Evolutionary conservation across 768 basidiomycete genomes (phyloP).

Genomic region (Cyathus striatus): DNA sequence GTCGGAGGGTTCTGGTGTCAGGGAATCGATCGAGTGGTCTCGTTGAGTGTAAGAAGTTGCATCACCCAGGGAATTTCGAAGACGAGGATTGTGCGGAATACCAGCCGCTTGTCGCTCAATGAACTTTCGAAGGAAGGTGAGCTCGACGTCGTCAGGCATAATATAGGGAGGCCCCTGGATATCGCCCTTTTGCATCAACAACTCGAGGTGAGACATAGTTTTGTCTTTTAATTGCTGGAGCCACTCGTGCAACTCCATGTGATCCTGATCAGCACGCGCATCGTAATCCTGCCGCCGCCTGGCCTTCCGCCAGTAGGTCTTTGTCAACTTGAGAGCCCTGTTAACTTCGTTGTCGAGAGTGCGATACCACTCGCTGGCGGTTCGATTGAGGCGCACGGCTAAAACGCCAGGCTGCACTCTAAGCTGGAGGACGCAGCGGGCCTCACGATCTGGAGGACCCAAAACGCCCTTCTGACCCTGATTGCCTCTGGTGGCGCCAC

Average conservation of each 20-base stretch:
- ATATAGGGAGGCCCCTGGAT: slow-evolving; percentile 78
- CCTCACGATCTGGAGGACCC: slow-evolving; percentile 65
- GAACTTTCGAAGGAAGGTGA: slow-evolving; percentile 76
- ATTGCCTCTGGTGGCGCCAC: slow-evolving; percentile 79
- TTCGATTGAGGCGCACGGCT: slow-evolving; percentile 66
- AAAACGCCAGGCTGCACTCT: slow-evolving; percentile 82
- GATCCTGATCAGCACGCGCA: slow-evolving; percentile 79
- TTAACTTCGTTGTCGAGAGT: slow-evolving; percentile 75
- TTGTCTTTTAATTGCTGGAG: slow-evolving; percentile 84
- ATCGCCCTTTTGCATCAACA: slow-evolving; percentile 85
- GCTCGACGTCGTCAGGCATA: slow-evolving; percentile 77
- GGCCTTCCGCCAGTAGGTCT: slow-evolving; percentile 85
- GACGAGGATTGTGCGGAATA: slow-evolving; percentile 75
- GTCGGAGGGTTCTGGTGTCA: slow-evolving; percentile 45
- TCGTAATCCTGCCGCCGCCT: slow-evolving; percentile 81
- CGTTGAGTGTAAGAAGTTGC: slow-evolving; percentile 31
- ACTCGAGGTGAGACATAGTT: slow-evolving; percentile 82
- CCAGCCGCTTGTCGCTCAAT: slow-evolving; percentile 74
- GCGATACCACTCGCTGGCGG: slow-evolving; percentile 81
- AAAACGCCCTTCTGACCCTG: slow-evolving; percentile 83
- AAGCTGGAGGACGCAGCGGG: slow-evolving; percentile 73
- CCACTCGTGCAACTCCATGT: slow-evolving; percentile 88
- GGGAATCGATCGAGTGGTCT: slow-evolving; percentile 40
- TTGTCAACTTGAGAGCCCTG: slow-evolving; percentile 76
- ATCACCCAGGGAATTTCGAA: slow-evolving; percentile 47